Conservation (phyloP, 371 early-diverging fungal genomes). For the Mucor indicus region DNA sequence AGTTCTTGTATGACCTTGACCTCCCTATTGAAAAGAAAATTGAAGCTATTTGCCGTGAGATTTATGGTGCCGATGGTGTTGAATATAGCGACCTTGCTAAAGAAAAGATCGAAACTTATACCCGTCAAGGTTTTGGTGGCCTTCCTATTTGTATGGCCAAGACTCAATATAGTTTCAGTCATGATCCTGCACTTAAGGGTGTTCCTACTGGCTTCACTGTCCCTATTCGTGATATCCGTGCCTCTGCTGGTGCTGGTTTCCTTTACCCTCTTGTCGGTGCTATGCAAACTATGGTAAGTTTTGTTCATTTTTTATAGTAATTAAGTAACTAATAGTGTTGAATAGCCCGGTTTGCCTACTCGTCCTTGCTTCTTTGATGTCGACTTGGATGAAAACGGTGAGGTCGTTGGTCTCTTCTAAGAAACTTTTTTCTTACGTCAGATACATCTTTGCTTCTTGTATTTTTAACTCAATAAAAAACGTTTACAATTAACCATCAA, state of each 20-base stretch:
- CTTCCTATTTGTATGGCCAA: conserved; percentile 98
- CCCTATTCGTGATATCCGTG: conserved; percentile 91
- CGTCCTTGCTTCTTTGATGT: conserved; percentile 97
- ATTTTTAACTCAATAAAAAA: too few species aligned
- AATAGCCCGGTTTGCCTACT: conserved; percentile 87
- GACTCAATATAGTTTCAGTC: conserved; percentile 90
- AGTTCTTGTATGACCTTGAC: conserved; percentile 80
- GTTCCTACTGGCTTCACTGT: conserved; percentile 91
- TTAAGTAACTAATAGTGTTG: background rate
- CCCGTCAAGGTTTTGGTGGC: conserved; percentile 75
- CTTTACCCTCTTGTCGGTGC: conserved; percentile 91
- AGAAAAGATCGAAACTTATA: conserved; percentile 78
- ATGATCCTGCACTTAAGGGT: conserved; percentile 87
- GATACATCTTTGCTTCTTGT: too few species aligned
- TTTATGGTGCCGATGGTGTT: conserved; percentile 92
- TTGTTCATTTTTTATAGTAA: background rate
- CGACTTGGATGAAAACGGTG: conserved; percentile 90
- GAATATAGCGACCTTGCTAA: conserved; percentile 76
- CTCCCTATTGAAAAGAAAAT: conserved; percentile 86
- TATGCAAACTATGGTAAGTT: conserved; percentile 85
- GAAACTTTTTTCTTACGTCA: too few species aligned
- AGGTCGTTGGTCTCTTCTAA: conserved; percentile 89
- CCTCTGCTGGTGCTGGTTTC: conserved; percentile 94
- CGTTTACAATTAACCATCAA: too few species aligned
- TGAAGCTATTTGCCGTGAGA: conserved; percentile 81